Base-by-base conservation (phyloP, 805 yeast genomes). In the Monosporozyma yasuniensis region DNA sequence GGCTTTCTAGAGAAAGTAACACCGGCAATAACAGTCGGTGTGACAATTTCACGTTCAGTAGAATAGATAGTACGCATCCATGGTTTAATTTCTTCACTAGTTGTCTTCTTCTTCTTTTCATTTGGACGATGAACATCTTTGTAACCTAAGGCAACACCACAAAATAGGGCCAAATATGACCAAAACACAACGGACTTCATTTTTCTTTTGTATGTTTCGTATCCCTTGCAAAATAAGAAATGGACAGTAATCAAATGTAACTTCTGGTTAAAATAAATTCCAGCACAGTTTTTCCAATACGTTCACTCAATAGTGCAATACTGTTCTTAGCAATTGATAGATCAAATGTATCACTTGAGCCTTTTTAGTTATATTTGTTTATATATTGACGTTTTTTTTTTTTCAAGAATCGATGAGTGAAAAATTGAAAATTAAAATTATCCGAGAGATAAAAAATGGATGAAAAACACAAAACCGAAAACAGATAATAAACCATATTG, bases 11-110 rank as follows among this genome's bases (percentile, higher is more conserved):
- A 67, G 50, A 76, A 74, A 2, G 83, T 78, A 14, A 79, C 81
- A 35, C 81, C 81, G 44, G 73, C 78, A 54, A 77, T 73, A 42
- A 83, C 83, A 0, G 72, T 71, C 2, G 95, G 88, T 0, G 91
- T 87, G 53, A 83, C 82, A 28, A 84, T 72, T 61, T 84, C 93
- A 5, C 58, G 69, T 10, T 74, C 59, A 1, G 76, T 67, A 0
- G 73, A 73, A 53, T 80, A 80, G 44, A 85, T 76, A 0, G 95
- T 86, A 64, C 95, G 76, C 14, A 75, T 47, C 96, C 96, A 87
- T 2, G 88, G 83, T 49, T 70, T 70, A 3, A 78, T 81, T 1
- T 65, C 60, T 38, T 72, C 77, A 2, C 70, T 55, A 3, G 71
- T 61, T 0, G 72, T 61, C 4, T 70, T 53, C 4, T 70, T 52